Percentiles rank a stretch among this genome's conserved stretches.
Evolutionary conservation across 2,329 filamentous ascomycete species (phyloP).

Genomic region (Trichoderma aggressivum): DNA sequence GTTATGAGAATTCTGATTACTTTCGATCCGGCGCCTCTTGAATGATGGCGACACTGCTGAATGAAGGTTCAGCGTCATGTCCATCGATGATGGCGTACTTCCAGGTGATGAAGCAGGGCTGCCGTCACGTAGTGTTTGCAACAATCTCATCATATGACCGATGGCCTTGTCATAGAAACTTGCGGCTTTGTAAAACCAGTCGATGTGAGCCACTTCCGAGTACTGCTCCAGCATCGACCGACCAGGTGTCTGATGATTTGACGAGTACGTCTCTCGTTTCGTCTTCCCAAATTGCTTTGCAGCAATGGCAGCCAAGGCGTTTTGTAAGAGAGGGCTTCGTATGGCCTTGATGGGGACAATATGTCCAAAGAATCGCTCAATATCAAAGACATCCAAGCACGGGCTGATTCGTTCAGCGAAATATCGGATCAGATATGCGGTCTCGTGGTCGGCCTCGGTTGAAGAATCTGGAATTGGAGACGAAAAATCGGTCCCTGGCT

Average conservation of each 20-base stretch:
- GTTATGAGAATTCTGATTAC: not conserved
- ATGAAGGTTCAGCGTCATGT: not conserved
- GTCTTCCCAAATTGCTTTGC: slow-evolving; percentile 23
- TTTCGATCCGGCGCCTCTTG: slow-evolving; percentile 6
- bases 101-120: not conserved
- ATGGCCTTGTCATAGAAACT: slow-evolving; percentile 25
- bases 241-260: not conserved
- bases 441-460: slow-evolving; percentile 19
- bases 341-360: slow-evolving; percentile 21
- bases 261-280: slow-evolving; percentile 10
- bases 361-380: slow-evolving; percentile 22
- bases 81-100: not conserved
- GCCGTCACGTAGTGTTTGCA: slow-evolving; percentile 19
- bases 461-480: not conserved
- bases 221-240: slow-evolving; percentile 17
- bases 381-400: slow-evolving; percentile 23
- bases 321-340: slow-evolving; percentile 21
- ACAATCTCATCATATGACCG: slow-evolving; percentile 21
- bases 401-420: slow-evolving; percentile 22
- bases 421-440: slow-evolving; percentile 20
- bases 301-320: slow-evolving; percentile 21
- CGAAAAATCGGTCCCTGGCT: not conserved
- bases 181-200: slow-evolving; percentile 24
- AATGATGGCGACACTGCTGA: not conserved
- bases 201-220: slow-evolving; percentile 8